phyloP scores from a whole-genome alignment of 2,329 filamentous ascomycete genomes.

The Pestalotiopsis sp. region DNA sequence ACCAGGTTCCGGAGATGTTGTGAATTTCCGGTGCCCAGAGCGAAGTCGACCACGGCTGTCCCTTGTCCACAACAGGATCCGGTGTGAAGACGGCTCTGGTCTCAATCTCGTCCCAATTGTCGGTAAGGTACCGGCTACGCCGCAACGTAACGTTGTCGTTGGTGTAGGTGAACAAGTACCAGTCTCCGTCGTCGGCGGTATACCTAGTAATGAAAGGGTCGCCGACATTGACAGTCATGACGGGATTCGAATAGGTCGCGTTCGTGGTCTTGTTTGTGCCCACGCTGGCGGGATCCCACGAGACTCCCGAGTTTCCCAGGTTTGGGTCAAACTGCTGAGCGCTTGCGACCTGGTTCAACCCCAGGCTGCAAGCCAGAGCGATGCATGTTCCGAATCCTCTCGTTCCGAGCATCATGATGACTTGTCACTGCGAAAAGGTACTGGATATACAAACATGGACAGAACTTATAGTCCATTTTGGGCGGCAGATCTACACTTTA shows the following conservation, averaged over 20 bases:
- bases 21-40: slow-evolving; percentile 39
- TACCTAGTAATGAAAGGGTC: slow-evolving; percentile 43
- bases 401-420: not conserved
- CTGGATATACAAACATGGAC: not conserved
- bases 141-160: slow-evolving; percentile 41
- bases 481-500: not conserved
- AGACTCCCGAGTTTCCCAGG: slow-evolving; percentile 25
- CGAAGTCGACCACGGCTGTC: slow-evolving; percentile 35
- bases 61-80: slow-evolving; percentile 24
- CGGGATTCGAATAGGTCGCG: slow-evolving; percentile 41
- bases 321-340: slow-evolving; percentile 35
- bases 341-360: slow-evolving; percentile 15
- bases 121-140: slow-evolving; percentile 37
- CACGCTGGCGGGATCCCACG: slow-evolving; percentile 32
- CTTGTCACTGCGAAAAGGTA: not conserved
- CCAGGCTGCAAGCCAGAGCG: slow-evolving; percentile 17
- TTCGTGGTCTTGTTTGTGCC: slow-evolving; percentile 38
- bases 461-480: not conserved
- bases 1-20: slow-evolving; percentile 31
- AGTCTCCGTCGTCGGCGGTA: slow-evolving; percentile 29
- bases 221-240: slow-evolving; percentile 39
- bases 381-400: not conserved
- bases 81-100: slow-evolving; percentile 38
- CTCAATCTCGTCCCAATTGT: slow-evolving; percentile 42
- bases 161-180: slow-evolving; percentile 43